Evolutionary conservation across 768 basidiomycete species (phyloP).

Genomic region (Leccinum boreale): DNA sequence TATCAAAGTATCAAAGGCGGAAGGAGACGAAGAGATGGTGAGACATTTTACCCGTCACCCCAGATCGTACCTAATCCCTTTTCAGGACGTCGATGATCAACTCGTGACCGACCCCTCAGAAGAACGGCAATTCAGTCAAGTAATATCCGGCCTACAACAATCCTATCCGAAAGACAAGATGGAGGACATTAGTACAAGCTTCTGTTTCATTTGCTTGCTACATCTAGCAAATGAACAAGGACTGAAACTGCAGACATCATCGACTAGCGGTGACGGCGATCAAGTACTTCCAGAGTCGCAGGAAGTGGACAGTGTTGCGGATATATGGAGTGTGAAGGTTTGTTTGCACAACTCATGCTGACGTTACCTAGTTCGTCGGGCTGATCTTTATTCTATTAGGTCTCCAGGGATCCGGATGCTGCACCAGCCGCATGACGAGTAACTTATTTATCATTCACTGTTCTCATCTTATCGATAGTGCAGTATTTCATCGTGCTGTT

Average conservation of each 20-base stretch:
- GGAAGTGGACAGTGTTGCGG: slow-evolving; percentile 51
- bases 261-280: slow-evolving; percentile 34
- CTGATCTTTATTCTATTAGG: slow-evolving; percentile 25
- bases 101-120: slow-evolving; percentile 61
- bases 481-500: slow-evolving; percentile 5
- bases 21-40: slow-evolving; percentile 56
- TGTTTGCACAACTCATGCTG: slow-evolving; percentile 10
- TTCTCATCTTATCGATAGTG: slow-evolving; percentile 9
- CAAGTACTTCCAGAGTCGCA: slow-evolving; percentile 34
- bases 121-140: slow-evolving; percentile 68
- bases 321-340: slow-evolving; percentile 78
- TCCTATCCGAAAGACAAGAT: slow-evolving; percentile 92
- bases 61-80: background rate
- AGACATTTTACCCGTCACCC: slow-evolving; percentile 7
- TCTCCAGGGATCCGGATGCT: slow-evolving; percentile 45
- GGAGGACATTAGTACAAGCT: slow-evolving; percentile 97
- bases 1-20: slow-evolving; percentile 52
- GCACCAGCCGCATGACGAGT: slow-evolving; percentile 21
- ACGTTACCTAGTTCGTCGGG: background rate
- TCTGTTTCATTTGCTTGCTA: slow-evolving; percentile 97
- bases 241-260: slow-evolving; percentile 66
- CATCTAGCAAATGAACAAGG: slow-evolving; percentile 98
- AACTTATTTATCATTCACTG: slow-evolving; percentile 19
- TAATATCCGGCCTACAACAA: slow-evolving; percentile 76
- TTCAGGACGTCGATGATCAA: slow-evolving; percentile 53